phyloP scores from a whole-genome alignment of 2,329 filamentous ascomycete genomes.

The Xylaria polymorpha region DNA sequence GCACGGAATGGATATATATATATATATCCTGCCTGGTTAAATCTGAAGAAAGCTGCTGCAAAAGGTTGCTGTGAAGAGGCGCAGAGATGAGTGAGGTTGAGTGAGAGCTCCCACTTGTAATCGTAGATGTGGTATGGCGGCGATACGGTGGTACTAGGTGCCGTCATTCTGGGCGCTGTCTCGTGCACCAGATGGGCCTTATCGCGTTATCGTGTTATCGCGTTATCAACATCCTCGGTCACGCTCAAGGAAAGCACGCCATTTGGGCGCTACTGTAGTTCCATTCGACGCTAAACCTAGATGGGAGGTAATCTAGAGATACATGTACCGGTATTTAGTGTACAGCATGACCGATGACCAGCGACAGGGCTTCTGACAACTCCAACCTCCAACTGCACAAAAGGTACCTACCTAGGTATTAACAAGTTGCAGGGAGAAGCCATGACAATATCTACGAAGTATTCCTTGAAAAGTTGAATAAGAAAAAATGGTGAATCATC shows the following conservation, averaged over 20 bases:
- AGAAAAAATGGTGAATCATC: too few species aligned
- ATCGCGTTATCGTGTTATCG: slow-evolving; percentile 35
- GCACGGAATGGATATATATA: background rate
- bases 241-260: background rate
- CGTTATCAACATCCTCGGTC: slow-evolving; percentile 19
- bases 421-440: background rate
- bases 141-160: slow-evolving; percentile 6
- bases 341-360: too few species aligned
- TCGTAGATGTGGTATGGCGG: background rate
- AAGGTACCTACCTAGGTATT: background rate
- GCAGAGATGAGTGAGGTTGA: slow-evolving; percentile 9
- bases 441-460: background rate
- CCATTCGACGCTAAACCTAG: background rate
- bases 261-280: slow-evolving; percentile 1
- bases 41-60: background rate
- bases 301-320: background rate
- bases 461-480: background rate
- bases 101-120: slow-evolving; percentile 12
- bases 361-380: too few species aligned
- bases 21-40: background rate
- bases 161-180: slow-evolving; percentile 32
- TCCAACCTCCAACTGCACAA: too few species aligned
- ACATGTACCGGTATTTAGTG: too few species aligned
- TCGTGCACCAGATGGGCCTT: slow-evolving; percentile 27
- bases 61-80: background rate